Evolutionary conservation across 169 alveolate genomes (phyloP).

Genomic region (Toxoplasma gondii): DNA sequence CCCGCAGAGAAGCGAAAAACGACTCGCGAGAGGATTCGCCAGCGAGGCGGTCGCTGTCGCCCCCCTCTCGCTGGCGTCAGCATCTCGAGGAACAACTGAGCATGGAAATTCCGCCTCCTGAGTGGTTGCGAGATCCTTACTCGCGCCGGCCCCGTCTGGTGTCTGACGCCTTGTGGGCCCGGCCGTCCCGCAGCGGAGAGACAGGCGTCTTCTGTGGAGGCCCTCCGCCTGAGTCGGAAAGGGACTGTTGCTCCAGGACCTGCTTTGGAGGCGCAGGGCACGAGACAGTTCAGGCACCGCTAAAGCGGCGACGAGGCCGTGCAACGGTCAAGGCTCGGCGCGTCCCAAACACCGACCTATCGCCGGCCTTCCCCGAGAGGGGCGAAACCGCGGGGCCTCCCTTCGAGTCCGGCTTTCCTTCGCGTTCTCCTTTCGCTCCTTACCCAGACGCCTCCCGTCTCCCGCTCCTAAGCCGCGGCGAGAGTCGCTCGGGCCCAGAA

Average conservation of each 20-base stretch:
- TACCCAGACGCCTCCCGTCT: not conserved
- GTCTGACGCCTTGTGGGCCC: not conserved
- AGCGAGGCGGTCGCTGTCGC: not conserved
- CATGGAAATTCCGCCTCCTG: slow-evolving; percentile 13
- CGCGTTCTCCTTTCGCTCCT: not conserved
- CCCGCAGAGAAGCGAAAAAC: not conserved
- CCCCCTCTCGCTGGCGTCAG: slow-evolving; percentile 42
- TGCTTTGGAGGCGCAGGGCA: not conserved
- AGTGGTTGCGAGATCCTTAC: not conserved
- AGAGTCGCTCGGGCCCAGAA: too few species aligned
- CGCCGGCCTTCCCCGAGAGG: not conserved
- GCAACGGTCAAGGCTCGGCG: not conserved
- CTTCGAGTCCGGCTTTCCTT: not conserved
- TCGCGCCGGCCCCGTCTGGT: not conserved
- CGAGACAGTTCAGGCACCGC: not conserved
- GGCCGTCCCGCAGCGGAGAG: not conserved
- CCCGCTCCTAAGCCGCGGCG: not conserved
- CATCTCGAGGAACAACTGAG: slow-evolving; percentile 18
- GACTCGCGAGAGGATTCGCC: not conserved
- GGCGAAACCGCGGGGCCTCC: not conserved
- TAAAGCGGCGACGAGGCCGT: not conserved
- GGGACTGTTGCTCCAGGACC: too few species aligned
- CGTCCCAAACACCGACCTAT: not conserved
- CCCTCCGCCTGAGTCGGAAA: not conserved
- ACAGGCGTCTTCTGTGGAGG: not conserved